phyloP scores from a whole-genome alignment of 345 rosid species.

The Viola odorata region DNA sequence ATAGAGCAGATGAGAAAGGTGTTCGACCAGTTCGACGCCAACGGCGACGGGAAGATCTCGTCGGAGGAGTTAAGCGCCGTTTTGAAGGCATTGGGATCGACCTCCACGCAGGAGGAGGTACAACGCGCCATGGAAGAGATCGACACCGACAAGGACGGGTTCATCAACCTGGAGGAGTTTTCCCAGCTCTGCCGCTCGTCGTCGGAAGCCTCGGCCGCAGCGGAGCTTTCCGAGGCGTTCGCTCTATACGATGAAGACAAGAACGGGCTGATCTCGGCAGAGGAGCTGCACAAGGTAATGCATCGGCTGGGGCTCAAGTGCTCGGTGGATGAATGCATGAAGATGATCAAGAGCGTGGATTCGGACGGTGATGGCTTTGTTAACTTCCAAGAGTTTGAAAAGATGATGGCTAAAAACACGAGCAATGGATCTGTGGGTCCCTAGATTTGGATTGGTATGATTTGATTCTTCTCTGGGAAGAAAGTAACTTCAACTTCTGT shows the following conservation, averaged over 20 bases:
- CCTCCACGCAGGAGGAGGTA: conserved; percentile 41
- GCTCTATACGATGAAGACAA: conserved; percentile 73
- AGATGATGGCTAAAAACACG: conserved; percentile 48
- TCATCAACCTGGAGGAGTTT: conserved; percentile 59
- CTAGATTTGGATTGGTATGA: background rate
- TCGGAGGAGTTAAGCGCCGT: conserved; percentile 54
- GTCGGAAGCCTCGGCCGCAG: conserved; percentile 21
- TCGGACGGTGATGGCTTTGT: conserved; percentile 81
- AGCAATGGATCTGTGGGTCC: background rate
- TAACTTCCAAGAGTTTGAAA: conserved; percentile 71
- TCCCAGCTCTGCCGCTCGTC: conserved; percentile 48
- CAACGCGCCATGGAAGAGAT: conserved; percentile 59
- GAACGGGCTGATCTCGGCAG: conserved; percentile 69
- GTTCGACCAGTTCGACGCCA: conserved; percentile 73
- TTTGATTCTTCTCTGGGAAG: too few species aligned
- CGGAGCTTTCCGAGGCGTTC: conserved; percentile 86
- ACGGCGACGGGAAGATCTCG: conserved; percentile 91
- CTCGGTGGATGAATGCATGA: conserved; percentile 55
- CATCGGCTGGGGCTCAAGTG: conserved; percentile 58
- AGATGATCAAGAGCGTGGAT: conserved; percentile 71
- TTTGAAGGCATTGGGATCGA: conserved; percentile 55
- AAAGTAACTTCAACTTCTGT: too few species aligned
- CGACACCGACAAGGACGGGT: conserved; percentile 75
- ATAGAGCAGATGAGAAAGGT: conserved; percentile 49
- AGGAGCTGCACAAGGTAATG: conserved; percentile 64